Percentiles rank a stretch among this genome's conserved stretches.
Conservation (phyloP, 176 grass and related monocot genomes). For the Oryza longistaminata region DNA sequence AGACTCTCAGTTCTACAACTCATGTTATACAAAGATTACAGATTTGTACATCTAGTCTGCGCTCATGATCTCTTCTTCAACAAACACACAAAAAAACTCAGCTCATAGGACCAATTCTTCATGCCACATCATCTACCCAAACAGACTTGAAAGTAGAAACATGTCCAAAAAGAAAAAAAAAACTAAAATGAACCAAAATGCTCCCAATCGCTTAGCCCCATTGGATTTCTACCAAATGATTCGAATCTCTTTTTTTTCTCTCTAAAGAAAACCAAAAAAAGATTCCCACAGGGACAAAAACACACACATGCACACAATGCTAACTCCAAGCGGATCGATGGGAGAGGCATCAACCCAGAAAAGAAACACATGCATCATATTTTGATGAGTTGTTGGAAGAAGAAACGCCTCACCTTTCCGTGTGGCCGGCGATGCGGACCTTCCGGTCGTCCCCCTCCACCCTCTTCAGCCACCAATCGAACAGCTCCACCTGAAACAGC, state of each 20-base stretch:
- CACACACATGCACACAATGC: neutral
- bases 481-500: conserved; percentile 18
- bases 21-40: neutral
- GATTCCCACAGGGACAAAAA: neutral
- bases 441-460: conserved; percentile 33
- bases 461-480: conserved; percentile 36
- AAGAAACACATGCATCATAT: neutral
- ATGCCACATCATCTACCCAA: neutral
- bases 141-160: neutral
- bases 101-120: neutral
- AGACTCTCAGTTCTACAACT: neutral
- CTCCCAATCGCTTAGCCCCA: no score
- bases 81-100: neutral
- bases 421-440: conserved; percentile 15
- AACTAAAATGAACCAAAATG: neutral
- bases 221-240: neutral
- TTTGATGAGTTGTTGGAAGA: neutral
- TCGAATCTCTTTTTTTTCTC: neutral
- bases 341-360: neutral
- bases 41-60: neutral
- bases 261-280: neutral
- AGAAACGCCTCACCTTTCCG: conserved; percentile 22
- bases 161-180: neutral
- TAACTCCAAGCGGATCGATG: neutral
- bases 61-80: neutral